Base-by-base conservation (phyloP, 1,284 basidiomycete genomes). In the Ceratobasidium sp. region DNA sequence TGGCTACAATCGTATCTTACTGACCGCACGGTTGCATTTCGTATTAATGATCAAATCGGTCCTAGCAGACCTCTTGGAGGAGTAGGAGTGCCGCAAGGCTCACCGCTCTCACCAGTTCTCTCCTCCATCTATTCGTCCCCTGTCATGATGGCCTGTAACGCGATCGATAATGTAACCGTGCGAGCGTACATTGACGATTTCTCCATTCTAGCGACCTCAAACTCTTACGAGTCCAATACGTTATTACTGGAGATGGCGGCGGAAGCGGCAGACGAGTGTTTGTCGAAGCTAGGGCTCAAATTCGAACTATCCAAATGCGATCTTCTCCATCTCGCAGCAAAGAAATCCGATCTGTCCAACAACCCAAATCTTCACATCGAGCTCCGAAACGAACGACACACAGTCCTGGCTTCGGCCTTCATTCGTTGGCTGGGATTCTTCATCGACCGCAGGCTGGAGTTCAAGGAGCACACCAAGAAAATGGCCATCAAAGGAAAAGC, bases 401-500 rank as follows among this genome's bases (percentile, higher is more conserved):
- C 26, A 13, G 14, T 66, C 32, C 50, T 14, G 1, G 63, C 47
- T 6, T 3, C n/a, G 14, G 4, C 14, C 9, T 52, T 49, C n/a
- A 38, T 73, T 21, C 38, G 32, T n/a, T 83, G 81, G 78, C 80
- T 84, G 0, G 81, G 82, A 6, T 78, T 79, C 47, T 78, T 73
- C 38, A 75, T 81, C 1, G 78, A 81, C 52, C 66, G 73, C 0
- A 69, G 76, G 18, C 79, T 82, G 1, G 26, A 16, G 0, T 82
- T 81, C 73, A 72, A 75, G 23, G 70, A 76, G 3, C 81, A 82
- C 47, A 73, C 80, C 14, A 55, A 76, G 43, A 70, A 73, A n/a
- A 76, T 79, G 38, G 75, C 77, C 0, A 75, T 70, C 2, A 75
- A 77, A 23, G 81, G 77, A 0, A 35, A 57, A 11, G 76, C 70